A percentile compares a stretch with the other conserved stretches of the same genome.
phyloP scores from a whole-genome alignment of 23 red algal species.

The Gracilariopsis chorda region DNA sequence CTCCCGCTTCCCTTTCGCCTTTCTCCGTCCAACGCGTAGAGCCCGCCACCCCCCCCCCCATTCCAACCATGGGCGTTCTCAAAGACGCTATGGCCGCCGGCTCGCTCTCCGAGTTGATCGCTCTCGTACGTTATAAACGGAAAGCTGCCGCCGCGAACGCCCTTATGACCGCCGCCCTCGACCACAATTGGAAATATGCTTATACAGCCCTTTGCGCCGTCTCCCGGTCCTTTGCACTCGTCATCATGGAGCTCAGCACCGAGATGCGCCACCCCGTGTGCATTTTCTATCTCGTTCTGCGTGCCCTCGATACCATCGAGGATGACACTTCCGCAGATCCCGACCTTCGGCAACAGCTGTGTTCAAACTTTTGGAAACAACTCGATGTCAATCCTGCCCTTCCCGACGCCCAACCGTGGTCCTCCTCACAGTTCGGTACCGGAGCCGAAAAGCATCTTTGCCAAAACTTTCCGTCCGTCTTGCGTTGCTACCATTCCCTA shows the following conservation, averaged over 20 bases:
- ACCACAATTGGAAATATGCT: conserved; percentile 71
- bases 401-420: conserved; percentile 9
- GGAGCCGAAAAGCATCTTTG: conserved; percentile 72
- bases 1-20: background rate
- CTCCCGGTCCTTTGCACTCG: conserved; percentile 96
- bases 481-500: conserved; percentile 72
- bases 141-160: conserved; percentile 16
- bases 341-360: conserved; percentile 40
- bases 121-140: conserved; percentile 60
- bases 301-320: conserved; percentile 97
- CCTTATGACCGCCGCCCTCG: conserved; percentile 6
- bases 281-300: conserved; percentile 94
- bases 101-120: conserved; percentile 61
- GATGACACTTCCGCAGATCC: conserved; percentile 84
- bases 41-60: background rate
- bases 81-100: conserved; percentile 52
- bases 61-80: conserved; percentile 11
- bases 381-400: background rate
- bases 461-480: conserved; percentile 63
- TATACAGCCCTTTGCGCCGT: conserved; percentile 74
- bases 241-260: conserved; percentile 87
- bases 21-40: background rate
- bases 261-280: conserved; percentile 82
- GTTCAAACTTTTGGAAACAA: conserved; percentile 51
- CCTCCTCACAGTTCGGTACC: conserved; percentile 42